phyloP scores from a whole-genome alignment of 345 rosid genomes.

The Alliaria petiolata region DNA sequence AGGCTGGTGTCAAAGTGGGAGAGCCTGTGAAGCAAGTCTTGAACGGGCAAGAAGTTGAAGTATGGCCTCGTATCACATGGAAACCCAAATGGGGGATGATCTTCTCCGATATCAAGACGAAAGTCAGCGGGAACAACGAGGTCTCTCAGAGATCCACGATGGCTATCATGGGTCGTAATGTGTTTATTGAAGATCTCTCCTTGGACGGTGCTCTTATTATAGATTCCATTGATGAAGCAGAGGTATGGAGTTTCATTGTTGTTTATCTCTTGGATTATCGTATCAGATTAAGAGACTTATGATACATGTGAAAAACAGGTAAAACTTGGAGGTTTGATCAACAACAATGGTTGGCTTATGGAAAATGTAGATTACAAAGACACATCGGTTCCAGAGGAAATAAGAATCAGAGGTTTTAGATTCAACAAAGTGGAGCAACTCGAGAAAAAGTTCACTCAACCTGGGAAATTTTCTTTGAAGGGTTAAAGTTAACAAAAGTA shows the following conservation, averaged over 20 bases:
- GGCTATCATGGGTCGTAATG: conserved; percentile 65
- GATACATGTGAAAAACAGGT: conserved; percentile 43
- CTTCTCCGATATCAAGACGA: conserved; percentile 62
- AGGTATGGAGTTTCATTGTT: conserved; percentile 45
- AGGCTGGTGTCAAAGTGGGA: conserved; percentile 77
- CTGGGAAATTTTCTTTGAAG: conserved; percentile 43
- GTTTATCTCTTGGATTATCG: background rate
- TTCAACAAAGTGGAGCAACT: conserved; percentile 63
- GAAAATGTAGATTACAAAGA: conserved; percentile 73
- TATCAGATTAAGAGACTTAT: conserved; percentile 2
- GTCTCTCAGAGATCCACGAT: conserved; percentile 68
- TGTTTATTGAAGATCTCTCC: conserved; percentile 53
- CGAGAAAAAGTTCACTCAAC: conserved; percentile 50
- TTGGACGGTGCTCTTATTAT: conserved; percentile 82
- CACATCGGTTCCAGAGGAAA: conserved; percentile 63
- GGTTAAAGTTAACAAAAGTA: background rate
- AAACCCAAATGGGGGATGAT: conserved; percentile 87
- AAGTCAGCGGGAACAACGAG: conserved; percentile 56
- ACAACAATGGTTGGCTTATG: conserved; percentile 80
- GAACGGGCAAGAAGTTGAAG: conserved; percentile 92
- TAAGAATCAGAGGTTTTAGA: conserved; percentile 76
- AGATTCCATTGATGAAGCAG: conserved; percentile 65
- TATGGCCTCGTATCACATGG: conserved; percentile 87
- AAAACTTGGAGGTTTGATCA: conserved; percentile 54
- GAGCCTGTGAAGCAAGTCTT: conserved; percentile 61